Evolutionary conservation across 1,284 basidiomycete species (phyloP).

Genomic region (Entoloma clypeatum): DNA sequence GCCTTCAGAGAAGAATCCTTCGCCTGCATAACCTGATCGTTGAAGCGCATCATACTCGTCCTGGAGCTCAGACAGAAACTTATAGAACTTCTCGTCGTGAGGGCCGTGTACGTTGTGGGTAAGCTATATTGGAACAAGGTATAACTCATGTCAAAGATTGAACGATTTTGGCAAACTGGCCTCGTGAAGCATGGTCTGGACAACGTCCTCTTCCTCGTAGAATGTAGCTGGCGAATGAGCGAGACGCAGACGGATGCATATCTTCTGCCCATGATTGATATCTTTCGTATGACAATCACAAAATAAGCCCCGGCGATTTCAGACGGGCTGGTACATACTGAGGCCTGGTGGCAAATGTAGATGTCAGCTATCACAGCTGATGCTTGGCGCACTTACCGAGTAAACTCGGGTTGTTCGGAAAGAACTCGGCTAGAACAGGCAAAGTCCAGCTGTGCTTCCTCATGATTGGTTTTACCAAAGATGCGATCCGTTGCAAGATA

Average conservation of each 20-base stretch:
- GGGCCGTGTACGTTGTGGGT: constrained; percentile 87
- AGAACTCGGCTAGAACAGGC: constrained; percentile 83
- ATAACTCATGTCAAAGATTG: not conserved
- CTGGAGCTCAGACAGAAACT: constrained; percentile 70
- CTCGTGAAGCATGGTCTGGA: constrained; percentile 85
- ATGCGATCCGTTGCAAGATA: constrained; percentile 71
- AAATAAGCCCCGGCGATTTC: not conserved
- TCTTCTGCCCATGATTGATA: constrained; percentile 74
- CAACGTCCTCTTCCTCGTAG: constrained; percentile 69
- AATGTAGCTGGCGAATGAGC: constrained; percentile 68
- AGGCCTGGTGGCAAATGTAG: constrained; percentile 32
- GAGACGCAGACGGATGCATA: constrained; percentile 75
- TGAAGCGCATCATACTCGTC: constrained; percentile 79
- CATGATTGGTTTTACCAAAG: constrained; percentile 89
- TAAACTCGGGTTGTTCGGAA: constrained; percentile 69
- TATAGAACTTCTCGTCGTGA: constrained; percentile 83
- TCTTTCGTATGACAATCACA: constrained; percentile 43
- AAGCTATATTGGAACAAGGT: constrained; percentile 43
- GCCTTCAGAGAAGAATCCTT: constrained; percentile 80
- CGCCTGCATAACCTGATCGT: constrained; percentile 71
- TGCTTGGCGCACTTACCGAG: constrained; percentile 51
- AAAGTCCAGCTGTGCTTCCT: constrained; percentile 75
- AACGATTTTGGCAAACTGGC: constrained; percentile 32
- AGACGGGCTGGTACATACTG: constrained; percentile 29
- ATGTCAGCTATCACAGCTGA: not conserved